A percentile compares a stretch with the other conserved stretches of the same genome.
These are phyloP conservation scores for Cladosporium austrohemisphaericum DNA, from an alignment of 2,329 filamentous ascomycete genomes.

Conservation along the genomic window DNA sequence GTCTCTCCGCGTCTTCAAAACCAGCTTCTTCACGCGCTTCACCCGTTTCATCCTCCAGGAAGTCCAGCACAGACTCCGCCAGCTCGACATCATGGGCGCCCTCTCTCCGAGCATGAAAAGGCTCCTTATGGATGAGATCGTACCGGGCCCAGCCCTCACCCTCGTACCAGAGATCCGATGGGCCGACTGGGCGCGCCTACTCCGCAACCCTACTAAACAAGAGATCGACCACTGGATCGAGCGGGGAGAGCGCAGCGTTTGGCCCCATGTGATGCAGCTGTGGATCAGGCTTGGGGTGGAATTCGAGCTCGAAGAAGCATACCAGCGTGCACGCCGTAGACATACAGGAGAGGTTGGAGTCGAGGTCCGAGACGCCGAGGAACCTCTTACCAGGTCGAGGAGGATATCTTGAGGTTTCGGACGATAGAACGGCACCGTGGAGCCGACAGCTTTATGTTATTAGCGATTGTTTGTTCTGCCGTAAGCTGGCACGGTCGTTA, in stretches of 20 bases:
- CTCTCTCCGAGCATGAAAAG: conserved; percentile 22
- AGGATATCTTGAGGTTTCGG: too few species aligned
- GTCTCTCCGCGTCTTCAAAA: conserved; percentile 4
- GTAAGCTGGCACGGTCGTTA: too few species aligned
- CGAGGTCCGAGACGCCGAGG: too few species aligned
- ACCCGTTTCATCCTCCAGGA: conserved; percentile 70
- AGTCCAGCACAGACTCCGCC: conserved; percentile 72
- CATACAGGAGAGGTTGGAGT: neutral
- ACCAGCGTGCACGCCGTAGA: conserved; percentile 64
- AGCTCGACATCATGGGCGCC: conserved; percentile 69
- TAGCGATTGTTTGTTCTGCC: too few species aligned
- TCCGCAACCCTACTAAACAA: conserved; percentile 77
- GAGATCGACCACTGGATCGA: conserved; percentile 81
- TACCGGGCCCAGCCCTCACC: conserved; percentile 74
- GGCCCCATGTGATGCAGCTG: conserved; percentile 81
- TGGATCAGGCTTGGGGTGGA: conserved; percentile 81
- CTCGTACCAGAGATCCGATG: conserved; percentile 75
- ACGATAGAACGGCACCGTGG: too few species aligned
- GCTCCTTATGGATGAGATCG: conserved; percentile 53
- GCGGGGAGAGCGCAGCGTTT: conserved; percentile 80
- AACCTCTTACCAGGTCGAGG: neutral
- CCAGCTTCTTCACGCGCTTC: conserved; percentile 22
- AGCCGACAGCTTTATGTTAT: too few species aligned
- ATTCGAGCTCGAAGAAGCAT: conserved; percentile 80
- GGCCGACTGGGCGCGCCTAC: conserved; percentile 68